A percentile compares a stretch with the other conserved stretches of the same genome.
Conservation (phyloP, 805 yeast genomes). For the Yarrowia sp. region DNA sequence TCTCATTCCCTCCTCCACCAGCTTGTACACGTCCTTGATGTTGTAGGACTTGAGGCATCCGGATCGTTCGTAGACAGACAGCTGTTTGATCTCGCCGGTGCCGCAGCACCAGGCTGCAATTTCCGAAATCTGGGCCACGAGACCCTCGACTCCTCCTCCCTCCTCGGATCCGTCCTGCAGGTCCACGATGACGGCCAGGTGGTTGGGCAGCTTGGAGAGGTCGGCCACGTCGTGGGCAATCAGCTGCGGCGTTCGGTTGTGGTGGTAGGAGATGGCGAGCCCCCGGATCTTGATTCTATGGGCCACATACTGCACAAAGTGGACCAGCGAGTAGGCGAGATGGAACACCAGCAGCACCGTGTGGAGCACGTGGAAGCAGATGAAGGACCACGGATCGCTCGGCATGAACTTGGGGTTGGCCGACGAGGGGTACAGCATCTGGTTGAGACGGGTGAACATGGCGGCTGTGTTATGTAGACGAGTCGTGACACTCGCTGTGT, state of each 20-base stretch:
- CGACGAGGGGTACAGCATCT: slow-evolving; percentile 22
- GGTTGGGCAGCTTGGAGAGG: slow-evolving; percentile 71
- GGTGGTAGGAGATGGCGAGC: slow-evolving; percentile 30
- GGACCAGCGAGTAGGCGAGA: slow-evolving; percentile 21
- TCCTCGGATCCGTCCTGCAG: slow-evolving; percentile 74
- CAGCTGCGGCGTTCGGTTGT: slow-evolving; percentile 56
- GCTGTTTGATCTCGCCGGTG: slow-evolving; percentile 63
- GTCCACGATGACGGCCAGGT: slow-evolving; percentile 71
- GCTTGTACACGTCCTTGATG: slow-evolving; percentile 46
- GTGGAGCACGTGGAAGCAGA: slow-evolving; percentile 27
- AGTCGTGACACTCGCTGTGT: slow-evolving; percentile 6
- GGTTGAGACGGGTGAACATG: slow-evolving; percentile 19
- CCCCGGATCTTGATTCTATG: slow-evolving; percentile 22
- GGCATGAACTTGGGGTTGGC: slow-evolving; percentile 23
- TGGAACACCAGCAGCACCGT: slow-evolving; percentile 28
- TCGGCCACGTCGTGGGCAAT: slow-evolving; percentile 78
- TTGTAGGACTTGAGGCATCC: slow-evolving; percentile 55
- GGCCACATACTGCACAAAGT: slow-evolving; percentile 15
- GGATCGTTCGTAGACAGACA: slow-evolving; percentile 74
- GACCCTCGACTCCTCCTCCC: slow-evolving; percentile 83
- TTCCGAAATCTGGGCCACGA: slow-evolving; percentile 73
- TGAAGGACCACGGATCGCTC: slow-evolving; percentile 2
- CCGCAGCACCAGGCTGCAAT: slow-evolving; percentile 84
- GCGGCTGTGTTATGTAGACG: neutral
- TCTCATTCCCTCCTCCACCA: slow-evolving; percentile 56